A percentile compares a stretch with the other conserved stretches of the same genome.
phyloP scores from a whole-genome alignment of 805 yeast species.

The Dipodascus geniculatus region DNA sequence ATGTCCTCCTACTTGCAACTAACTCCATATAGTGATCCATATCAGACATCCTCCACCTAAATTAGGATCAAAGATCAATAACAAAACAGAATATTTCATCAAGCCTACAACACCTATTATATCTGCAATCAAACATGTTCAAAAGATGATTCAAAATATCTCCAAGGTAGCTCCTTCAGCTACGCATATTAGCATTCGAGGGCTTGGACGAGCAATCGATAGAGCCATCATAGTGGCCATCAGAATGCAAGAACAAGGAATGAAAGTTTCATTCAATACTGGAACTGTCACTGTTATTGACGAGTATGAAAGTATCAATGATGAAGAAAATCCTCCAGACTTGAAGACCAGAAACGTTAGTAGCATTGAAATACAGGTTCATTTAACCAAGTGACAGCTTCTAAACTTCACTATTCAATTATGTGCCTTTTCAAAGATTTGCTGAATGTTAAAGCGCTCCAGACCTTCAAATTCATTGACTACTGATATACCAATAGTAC shows the following conservation, averaged over 20 bases:
- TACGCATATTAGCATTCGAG: constrained; percentile 44
- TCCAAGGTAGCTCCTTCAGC: constrained; percentile 30
- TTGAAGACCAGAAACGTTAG: constrained; percentile 30
- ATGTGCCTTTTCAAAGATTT: constrained; percentile 31
- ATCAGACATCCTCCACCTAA: constrained; percentile 47
- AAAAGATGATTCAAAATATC: constrained; percentile 38
- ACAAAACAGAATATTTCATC: constrained; percentile 40
- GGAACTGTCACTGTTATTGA: constrained; percentile 60
- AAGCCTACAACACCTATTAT: constrained; percentile 61
- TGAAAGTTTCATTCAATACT: constrained; percentile 49
- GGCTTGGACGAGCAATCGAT: constrained; percentile 66
- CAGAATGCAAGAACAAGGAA: constrained; percentile 42
- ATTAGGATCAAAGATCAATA: constrained; percentile 30
- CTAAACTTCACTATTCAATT: background rate
- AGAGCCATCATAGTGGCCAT: constrained; percentile 52
- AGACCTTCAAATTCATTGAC: constrained; percentile 51
- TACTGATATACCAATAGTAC: constrained; percentile 78
- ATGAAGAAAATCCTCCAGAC: constrained; percentile 17
- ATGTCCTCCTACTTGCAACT: background rate
- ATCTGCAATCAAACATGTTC: constrained; percentile 57
- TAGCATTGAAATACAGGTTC: constrained; percentile 34
- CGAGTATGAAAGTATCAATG: constrained; percentile 35
- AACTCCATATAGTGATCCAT: constrained; percentile 16
- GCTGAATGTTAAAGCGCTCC: constrained; percentile 70
- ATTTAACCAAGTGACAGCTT: too few relatives aligned